Conservation (phyloP, 805 yeast genomes). For the Brettanomyces sp. region DNA sequence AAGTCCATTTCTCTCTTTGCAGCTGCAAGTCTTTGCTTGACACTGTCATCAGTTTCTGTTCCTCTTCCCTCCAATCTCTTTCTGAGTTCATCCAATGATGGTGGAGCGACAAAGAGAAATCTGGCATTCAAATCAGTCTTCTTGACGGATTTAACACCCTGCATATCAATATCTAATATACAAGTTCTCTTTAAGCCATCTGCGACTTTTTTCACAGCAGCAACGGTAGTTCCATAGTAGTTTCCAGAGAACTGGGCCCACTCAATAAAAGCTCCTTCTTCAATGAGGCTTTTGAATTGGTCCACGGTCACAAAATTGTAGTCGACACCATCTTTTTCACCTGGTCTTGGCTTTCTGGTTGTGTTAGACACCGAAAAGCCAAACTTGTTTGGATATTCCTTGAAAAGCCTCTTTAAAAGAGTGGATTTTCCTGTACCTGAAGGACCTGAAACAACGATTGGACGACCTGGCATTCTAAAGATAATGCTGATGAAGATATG, state of each 20-base stretch:
- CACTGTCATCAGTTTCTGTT: constrained; percentile 83
- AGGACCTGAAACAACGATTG: constrained; percentile 94
- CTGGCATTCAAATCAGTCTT: constrained; percentile 74
- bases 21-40: constrained; percentile 76
- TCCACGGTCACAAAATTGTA: constrained; percentile 82
- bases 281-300: constrained; percentile 68
- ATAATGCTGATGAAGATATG: background rate
- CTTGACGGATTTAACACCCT: constrained; percentile 93
- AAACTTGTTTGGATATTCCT: constrained; percentile 80
- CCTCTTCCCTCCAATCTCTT: constrained; percentile 81
- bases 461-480: constrained; percentile 36
- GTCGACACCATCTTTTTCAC: constrained; percentile 83
- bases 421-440: constrained; percentile 97
- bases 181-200: constrained; percentile 61
- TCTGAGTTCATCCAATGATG: constrained; percentile 71
- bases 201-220: constrained; percentile 70
- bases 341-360: constrained; percentile 84
- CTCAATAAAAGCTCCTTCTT: constrained; percentile 73
- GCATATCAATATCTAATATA: constrained; percentile 96
- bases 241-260: constrained; percentile 98
- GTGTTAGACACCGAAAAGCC: constrained; percentile 94
- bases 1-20: constrained; percentile 86
- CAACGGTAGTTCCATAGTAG: constrained; percentile 90
- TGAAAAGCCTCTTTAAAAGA: constrained; percentile 76
- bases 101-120: constrained; percentile 85